Evolutionary conservation across 805 yeast genomes (phyloP), one percentile per base, ranked within the genome.

Genomic region (Blastobotrys parvus): DNA sequence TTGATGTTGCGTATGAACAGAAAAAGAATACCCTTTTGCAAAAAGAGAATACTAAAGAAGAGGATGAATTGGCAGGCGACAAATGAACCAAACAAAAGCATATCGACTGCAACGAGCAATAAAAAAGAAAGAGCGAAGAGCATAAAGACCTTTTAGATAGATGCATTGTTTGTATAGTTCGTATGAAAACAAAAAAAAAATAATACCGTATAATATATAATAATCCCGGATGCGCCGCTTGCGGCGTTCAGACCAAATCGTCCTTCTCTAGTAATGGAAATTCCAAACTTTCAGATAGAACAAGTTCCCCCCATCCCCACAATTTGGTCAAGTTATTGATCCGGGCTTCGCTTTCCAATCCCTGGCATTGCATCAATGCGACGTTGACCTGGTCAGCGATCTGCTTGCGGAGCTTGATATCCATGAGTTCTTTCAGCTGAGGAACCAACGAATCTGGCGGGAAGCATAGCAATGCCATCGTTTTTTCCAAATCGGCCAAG

Each of bases 381-480:
- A 72, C 71, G 61, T 88, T 88, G 10, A 88, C 87, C 31, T 78
- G 58, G 30, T 77, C 70, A 8, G 88, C 84, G 44, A 90, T 78
- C 45, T 76, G 78, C 15, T 69, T 64, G 41, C 95, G 67, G 49
- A 82, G 59, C 31, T 78, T 69, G 34, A 80, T 61, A 47, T 82
- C 77, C 57, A 82, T 69, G 33, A 85, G 62, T 18, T 65, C 65
- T 36, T 72, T 64, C 48, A 86, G 62, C 48, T 74, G 75, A 15
- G 62, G 59, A 2, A 56, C 56, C 30, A 63, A 45, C 22, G 51
- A 55, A 13, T 52, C 57, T 17, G 58, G 57, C 1, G 76, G 71
- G 48, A 71, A 72, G 31, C 77, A 76, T 30, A 88, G 63, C 46
- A 88, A 67, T 18, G 94, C 86, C 92, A 88, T 84, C 2, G 94